Percentiles rank a stretch among this genome's conserved stretches.
Evolutionary conservation across 306 rosid species (phyloP).

Genomic region (Chamaecrista fasciculata): DNA sequence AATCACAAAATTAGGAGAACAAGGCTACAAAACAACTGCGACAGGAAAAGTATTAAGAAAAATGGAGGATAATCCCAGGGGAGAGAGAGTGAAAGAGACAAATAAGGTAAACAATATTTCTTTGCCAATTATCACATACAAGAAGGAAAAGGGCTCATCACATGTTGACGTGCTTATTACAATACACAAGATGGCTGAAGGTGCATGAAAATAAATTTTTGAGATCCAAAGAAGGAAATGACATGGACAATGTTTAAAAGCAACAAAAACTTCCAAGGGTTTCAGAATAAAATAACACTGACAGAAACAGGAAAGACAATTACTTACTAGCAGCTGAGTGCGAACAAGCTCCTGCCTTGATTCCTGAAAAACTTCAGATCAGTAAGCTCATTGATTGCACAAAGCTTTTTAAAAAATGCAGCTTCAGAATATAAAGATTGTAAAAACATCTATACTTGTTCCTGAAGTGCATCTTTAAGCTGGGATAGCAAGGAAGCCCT

Average conservation of each 20-base stretch:
- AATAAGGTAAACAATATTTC: background rate
- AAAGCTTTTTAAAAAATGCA: background rate
- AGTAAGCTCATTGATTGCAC: slow-evolving; percentile 17
- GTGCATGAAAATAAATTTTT: background rate
- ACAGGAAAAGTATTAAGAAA: background rate
- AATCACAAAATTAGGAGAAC: background rate
- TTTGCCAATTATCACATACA: background rate
- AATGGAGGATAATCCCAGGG: background rate
- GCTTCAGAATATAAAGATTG: background rate
- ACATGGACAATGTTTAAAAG: background rate
- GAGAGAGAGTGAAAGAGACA: background rate
- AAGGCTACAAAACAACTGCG: background rate
- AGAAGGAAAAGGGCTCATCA: background rate
- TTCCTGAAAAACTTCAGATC: slow-evolving; percentile 50
- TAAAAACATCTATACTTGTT: slow-evolving; percentile 46
- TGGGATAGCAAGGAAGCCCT: slow-evolving; percentile 53
- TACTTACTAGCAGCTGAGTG: slow-evolving; percentile 65
- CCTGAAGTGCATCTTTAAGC: slow-evolving; percentile 70
- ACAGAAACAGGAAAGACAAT: background rate
- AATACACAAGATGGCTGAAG: background rate
- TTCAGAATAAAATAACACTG: background rate
- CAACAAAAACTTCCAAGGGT: background rate
- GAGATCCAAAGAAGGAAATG: background rate
- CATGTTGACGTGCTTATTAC: background rate
- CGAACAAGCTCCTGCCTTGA: slow-evolving; percentile 56